Percentiles rank a stretch among this genome's conserved stretches.
phyloP scores from a whole-genome alignment of 345 rosid genomes.

The Gossypium raimondii region DNA sequence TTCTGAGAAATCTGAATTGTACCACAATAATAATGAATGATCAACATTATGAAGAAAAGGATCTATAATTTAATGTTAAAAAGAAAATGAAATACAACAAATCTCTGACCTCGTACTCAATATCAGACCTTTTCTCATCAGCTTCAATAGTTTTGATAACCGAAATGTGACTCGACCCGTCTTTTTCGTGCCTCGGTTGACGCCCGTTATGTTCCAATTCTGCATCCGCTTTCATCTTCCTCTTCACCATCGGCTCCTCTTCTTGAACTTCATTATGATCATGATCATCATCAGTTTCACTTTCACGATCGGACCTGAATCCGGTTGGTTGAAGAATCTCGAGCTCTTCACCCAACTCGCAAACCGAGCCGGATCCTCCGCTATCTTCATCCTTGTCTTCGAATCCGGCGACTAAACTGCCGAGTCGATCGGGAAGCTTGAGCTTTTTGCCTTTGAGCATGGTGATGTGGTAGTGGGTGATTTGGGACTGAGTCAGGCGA shows the following conservation, averaged over 20 bases:
- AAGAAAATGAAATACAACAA: background rate
- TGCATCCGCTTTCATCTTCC: constrained; percentile 19
- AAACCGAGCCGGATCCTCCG: constrained; percentile 22
- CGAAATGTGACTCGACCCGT: constrained; percentile 28
- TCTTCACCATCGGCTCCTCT: background rate
- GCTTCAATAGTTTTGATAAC: constrained; percentile 38
- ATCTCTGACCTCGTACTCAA: constrained; percentile 50
- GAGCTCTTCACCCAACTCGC: constrained; percentile 58
- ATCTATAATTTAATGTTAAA: background rate
- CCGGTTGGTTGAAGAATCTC: constrained; percentile 46
- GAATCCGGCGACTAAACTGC: constrained; percentile 46
- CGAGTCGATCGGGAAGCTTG: constrained; percentile 50
- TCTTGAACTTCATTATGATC: constrained; percentile 13
- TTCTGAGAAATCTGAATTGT: constrained; percentile 44
- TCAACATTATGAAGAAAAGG: background rate
- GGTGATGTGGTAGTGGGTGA: constrained; percentile 11
- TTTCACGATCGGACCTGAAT: constrained; percentile 22
- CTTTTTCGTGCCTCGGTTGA: constrained; percentile 25
- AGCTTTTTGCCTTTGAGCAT: constrained; percentile 50
- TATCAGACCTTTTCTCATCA: constrained; percentile 64
- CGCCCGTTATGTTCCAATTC: constrained; percentile 18
- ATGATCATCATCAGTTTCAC: constrained; percentile 17
- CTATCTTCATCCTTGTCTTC: constrained; percentile 30
- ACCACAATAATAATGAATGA: background rate
- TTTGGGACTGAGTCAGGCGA: constrained; percentile 18